Evolutionary conservation across 495 filamentous ascomycete species (phyloP).

Genomic region (Penicillium lividum): DNA sequence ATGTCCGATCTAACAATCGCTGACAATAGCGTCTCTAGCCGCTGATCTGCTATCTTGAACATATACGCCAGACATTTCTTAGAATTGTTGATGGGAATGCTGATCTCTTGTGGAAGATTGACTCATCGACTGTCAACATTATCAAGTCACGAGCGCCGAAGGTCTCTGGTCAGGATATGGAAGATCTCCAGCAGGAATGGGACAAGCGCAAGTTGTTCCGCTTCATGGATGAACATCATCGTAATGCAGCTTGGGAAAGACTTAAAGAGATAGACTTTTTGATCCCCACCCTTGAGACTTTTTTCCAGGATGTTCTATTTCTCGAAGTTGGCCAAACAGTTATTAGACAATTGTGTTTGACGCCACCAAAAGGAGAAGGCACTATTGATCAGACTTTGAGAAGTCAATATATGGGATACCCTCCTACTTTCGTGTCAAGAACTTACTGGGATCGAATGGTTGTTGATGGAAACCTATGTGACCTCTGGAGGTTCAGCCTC

Average conservation of each 20-base stretch:
- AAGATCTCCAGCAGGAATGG: background rate
- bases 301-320: slow-evolving; percentile 14
- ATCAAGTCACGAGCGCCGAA: slow-evolving; percentile 8
- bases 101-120: slow-evolving; percentile 1
- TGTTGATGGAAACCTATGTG: background rate
- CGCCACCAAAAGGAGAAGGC: background rate
- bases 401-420: background rate
- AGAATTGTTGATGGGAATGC: slow-evolving; percentile 3
- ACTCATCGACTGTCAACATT: slow-evolving; percentile 5
- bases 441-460: background rate
- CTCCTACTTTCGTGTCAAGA: no score
- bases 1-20: no score
- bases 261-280: slow-evolving; percentile 9
- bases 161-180: slow-evolving; percentile 6
- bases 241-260: background rate
- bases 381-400: slow-evolving; percentile 11
- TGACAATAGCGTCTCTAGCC: background rate
- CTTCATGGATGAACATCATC: slow-evolving; percentile 4
- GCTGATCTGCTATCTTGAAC: slow-evolving; percentile 10
- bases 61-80: slow-evolving; percentile 6
- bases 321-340: slow-evolving; percentile 9
- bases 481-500: slow-evolving; percentile 16
- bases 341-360: slow-evolving; percentile 7
- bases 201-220: slow-evolving; percentile 5
- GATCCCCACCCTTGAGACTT: slow-evolving; percentile 13